phyloP scores from a whole-genome alignment of 495 filamentous ascomycete genomes.

The Articulospora tetracladia region DNA sequence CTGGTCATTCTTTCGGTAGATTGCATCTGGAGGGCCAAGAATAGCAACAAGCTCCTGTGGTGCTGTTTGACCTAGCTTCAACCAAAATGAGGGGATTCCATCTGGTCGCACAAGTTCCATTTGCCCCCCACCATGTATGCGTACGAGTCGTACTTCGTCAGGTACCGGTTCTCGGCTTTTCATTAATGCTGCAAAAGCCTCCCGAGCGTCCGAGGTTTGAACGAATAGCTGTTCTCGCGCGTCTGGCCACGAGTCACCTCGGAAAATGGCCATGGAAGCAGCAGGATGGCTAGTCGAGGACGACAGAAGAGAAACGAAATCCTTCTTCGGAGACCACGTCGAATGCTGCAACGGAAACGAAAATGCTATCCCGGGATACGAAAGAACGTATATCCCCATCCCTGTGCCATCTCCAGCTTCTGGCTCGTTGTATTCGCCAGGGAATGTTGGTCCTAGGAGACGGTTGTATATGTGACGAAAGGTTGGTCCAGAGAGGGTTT shows the following conservation, averaged over 20 bases:
- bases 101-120: constrained; percentile 69
- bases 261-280: constrained; percentile 81
- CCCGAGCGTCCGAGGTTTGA: constrained; percentile 62
- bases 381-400: constrained; percentile 72
- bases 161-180: constrained; percentile 61
- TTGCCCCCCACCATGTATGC: constrained; percentile 67
- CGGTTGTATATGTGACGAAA: constrained; percentile 92
- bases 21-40: constrained; percentile 90
- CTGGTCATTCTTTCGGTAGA: constrained; percentile 89
- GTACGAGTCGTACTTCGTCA: constrained; percentile 80
- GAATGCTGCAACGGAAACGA: constrained; percentile 75
- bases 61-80: constrained; percentile 75
- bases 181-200: constrained; percentile 37
- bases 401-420: constrained; percentile 42
- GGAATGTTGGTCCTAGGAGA: constrained; percentile 85
- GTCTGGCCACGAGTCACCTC: constrained; percentile 84
- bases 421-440: constrained; percentile 80
- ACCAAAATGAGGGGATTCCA: constrained; percentile 43
- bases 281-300: constrained; percentile 71
- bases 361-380: constrained; percentile 91
- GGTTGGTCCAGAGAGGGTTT: constrained; percentile 59
- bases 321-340: constrained; percentile 75
- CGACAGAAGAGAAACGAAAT: constrained; percentile 82
- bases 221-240: constrained; percentile 72
- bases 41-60: constrained; percentile 87